These are phyloP conservation scores for Fusarium sp. DNA, from an alignment of 2,329 filamentous ascomycete species.

Conservation along the genomic window DNA sequence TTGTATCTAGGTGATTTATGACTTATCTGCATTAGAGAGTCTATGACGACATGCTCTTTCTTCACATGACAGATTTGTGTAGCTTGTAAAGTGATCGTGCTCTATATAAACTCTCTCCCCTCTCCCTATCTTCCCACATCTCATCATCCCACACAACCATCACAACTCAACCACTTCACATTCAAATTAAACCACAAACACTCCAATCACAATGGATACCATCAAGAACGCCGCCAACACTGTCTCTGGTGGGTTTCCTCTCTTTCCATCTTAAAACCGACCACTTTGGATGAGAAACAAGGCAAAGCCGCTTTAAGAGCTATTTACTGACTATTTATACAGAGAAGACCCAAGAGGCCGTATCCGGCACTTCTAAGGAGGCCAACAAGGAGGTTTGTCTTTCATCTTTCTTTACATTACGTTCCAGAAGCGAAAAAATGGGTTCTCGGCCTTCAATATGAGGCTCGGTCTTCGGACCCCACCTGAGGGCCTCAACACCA, in stretches of 20 bases:
- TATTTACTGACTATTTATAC: too few relatives aligned
- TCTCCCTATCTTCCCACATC: conserved; percentile 1
- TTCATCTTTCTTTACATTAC: too few relatives aligned
- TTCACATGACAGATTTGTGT: conserved; percentile 41
- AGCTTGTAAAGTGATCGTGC: conserved; percentile 20
- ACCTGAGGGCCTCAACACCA: too few relatives aligned
- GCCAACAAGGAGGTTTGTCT: conserved; percentile 70
- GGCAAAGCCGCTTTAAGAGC: too few relatives aligned
- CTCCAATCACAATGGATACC: conserved; percentile 64
- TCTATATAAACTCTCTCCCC: conserved; percentile 44
- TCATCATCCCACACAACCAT: conserved; percentile 30
- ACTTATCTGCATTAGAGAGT: conserved; percentile 27
- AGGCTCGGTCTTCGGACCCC: too few relatives aligned
- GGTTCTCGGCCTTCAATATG: too few relatives aligned
- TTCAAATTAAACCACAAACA: conserved; percentile 20
- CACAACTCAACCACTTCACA: conserved; percentile 5
- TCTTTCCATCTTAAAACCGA: too few relatives aligned
- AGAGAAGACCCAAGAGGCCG: conserved; percentile 71
- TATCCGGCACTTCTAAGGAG: conserved; percentile 74
- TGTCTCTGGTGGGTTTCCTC: conserved; percentile 62
- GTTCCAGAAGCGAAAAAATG: too few relatives aligned
- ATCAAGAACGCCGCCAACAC: conserved; percentile 76
- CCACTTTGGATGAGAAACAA: too few relatives aligned
- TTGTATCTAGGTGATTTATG: conserved; percentile 13
- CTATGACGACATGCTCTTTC: conserved; percentile 42